Evolutionary conservation across 176 grass and related monocot species (phyloP).

Genomic region (Oryza longistaminata): DNA sequence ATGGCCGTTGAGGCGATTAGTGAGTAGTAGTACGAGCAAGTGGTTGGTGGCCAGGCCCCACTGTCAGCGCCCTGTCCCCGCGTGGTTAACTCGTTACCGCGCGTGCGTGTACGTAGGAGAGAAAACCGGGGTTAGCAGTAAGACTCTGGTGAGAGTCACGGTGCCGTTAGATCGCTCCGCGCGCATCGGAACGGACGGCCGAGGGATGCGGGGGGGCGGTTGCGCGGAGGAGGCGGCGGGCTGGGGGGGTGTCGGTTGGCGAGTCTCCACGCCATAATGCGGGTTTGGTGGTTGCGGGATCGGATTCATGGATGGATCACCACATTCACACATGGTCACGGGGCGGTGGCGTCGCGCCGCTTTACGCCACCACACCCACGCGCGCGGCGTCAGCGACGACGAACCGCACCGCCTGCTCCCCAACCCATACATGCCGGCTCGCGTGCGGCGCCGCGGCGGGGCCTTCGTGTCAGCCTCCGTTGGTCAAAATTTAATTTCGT

Average conservation of each 20-base stretch:
- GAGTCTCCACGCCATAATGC: constrained; percentile 17
- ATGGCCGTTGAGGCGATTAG: neutral
- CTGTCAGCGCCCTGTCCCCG: neutral
- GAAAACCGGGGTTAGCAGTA: too few relatives aligned
- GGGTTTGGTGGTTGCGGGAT: neutral
- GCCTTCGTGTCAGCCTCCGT: neutral
- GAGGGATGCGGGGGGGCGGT: neutral
- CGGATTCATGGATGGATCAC: neutral
- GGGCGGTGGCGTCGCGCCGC: neutral
- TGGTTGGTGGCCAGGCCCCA: neutral
- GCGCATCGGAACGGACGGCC: neutral
- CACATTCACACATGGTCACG: neutral
- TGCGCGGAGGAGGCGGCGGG: too few relatives aligned
- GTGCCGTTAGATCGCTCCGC: neutral
- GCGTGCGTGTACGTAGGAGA: too few relatives aligned
- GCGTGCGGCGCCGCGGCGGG: neutral
- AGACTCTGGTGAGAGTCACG: neutral
- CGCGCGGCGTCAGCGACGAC: neutral
- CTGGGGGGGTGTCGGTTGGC: constrained; percentile 34
- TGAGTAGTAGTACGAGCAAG: neutral
- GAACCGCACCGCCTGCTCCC: too few relatives aligned
- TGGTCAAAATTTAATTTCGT: neutral
- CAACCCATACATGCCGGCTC: neutral
- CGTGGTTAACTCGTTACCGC: neutral
- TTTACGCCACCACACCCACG: constrained; percentile 33